A percentile compares a stretch with the other conserved stretches of the same genome.
Evolutionary conservation across 345 rosid genomes (phyloP).

Genomic region (Salix koriyanagi): DNA sequence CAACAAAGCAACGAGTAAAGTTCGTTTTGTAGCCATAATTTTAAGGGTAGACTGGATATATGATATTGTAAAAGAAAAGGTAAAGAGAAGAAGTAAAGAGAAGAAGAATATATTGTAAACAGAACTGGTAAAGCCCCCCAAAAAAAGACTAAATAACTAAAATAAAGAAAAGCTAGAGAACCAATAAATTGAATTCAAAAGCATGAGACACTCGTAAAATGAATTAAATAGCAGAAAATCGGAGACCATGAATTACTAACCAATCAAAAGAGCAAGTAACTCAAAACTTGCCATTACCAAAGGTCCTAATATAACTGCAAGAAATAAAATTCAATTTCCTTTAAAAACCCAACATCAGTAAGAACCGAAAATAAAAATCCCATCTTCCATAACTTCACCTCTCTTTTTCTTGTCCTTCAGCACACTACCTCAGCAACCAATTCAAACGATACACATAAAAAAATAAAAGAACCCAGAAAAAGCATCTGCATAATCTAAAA

Average conservation of each 20-base stretch:
- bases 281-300: not conserved
- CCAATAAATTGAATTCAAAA: not conserved
- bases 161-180: not conserved
- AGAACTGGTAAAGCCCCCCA: not conserved
- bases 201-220: not conserved
- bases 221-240: not conserved
- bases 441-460: not conserved
- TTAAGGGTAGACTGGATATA: not conserved
- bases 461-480: not conserved
- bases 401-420: not conserved
- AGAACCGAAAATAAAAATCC: not conserved
- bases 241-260: not conserved
- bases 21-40: not conserved
- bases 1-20: not conserved
- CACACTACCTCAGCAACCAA: slow-evolving; percentile 5
- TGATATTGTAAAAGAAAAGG: not conserved
- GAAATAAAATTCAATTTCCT: not conserved
- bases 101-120: not conserved
- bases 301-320: not conserved
- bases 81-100: not conserved
- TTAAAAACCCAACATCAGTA: not conserved
- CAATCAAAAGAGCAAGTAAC: not conserved
- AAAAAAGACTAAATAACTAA: not conserved
- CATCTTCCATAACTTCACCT: not conserved
- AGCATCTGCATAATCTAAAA: slow-evolving; percentile 8